phyloP scores from a whole-genome alignment of 306 rosid species.

The Pachyrhizus erosus region DNA sequence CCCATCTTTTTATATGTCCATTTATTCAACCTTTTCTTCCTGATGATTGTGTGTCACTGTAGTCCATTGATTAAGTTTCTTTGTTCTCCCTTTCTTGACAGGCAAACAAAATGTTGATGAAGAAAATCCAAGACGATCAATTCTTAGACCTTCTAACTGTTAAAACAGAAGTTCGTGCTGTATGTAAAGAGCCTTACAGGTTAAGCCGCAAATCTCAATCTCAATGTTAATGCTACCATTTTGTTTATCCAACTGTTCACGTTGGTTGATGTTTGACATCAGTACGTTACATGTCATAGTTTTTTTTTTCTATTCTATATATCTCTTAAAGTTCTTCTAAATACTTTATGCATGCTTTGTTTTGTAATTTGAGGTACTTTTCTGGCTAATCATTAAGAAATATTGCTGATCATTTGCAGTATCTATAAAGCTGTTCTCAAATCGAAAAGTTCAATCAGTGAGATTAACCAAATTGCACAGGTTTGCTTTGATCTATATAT shows the following conservation, averaged over 20 bases:
- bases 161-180: constrained; percentile 81
- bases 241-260: constrained; percentile 34
- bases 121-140: constrained; percentile 93
- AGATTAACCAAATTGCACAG: constrained; percentile 96
- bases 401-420: constrained; percentile 60
- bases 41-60: constrained; percentile 23
- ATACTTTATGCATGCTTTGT: constrained; percentile 8
- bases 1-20: constrained; percentile 28
- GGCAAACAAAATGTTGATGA: constrained; percentile 85
- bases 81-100: constrained; percentile 51
- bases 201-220: constrained; percentile 37
- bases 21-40: constrained; percentile 16
- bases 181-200: constrained; percentile 98
- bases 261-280: constrained; percentile 36
- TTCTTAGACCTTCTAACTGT: constrained; percentile 86
- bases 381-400: constrained; percentile 35
- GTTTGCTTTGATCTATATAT: constrained; percentile 56
- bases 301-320: constrained; percentile 3
- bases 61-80: constrained; percentile 44
- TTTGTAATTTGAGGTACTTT: constrained; percentile 30
- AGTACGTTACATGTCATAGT: constrained; percentile 15
- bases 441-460: constrained; percentile 80
- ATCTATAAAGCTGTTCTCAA: constrained; percentile 82
- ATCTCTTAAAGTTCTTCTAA: constrained; percentile 4
- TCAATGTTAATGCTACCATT: constrained; percentile 29